phyloP scores from a whole-genome alignment of 2,329 filamentous ascomycete genomes.

The Pyricularia pennisetigena region DNA sequence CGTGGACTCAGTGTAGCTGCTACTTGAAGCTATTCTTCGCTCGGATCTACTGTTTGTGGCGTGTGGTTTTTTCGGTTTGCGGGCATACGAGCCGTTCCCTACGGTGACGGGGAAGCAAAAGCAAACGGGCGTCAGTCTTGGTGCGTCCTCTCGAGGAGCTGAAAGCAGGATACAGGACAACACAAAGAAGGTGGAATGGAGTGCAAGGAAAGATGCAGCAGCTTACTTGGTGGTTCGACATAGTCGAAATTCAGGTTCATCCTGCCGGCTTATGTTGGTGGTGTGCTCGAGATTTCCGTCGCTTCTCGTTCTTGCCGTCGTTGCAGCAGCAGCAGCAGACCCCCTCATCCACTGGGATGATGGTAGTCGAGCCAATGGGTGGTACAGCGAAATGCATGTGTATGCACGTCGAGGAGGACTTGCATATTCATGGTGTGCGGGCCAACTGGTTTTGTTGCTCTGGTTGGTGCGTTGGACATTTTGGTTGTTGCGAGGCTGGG shows the following conservation, averaged over 20 bases:
- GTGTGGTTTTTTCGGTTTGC: neutral
- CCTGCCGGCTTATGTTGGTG: neutral
- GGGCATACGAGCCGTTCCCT: neutral
- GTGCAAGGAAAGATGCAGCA: neutral
- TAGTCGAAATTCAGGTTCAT: slow-evolving; percentile 1
- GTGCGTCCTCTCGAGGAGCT: neutral
- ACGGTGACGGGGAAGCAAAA: neutral
- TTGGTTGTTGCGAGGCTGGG: neutral
- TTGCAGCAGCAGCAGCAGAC: neutral
- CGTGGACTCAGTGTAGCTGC: neutral
- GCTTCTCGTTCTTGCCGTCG: neutral
- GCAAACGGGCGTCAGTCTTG: neutral
- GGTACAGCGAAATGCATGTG: neutral
- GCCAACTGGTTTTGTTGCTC: slow-evolving; percentile 1
- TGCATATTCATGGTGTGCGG: slow-evolving; percentile 1
- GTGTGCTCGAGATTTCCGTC: neutral
- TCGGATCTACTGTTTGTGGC: neutral
- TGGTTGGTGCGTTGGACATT: neutral
- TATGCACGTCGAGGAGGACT: slow-evolving; percentile 1
- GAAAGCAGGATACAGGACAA: neutral
- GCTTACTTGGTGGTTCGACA: neutral
- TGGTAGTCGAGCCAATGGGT: neutral
- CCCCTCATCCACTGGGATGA: neutral
- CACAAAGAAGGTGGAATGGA: neutral
- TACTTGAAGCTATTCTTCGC: neutral